Evolutionary conservation across 768 basidiomycete genomes (phyloP).

Genomic region (Pholiota molesta): DNA sequence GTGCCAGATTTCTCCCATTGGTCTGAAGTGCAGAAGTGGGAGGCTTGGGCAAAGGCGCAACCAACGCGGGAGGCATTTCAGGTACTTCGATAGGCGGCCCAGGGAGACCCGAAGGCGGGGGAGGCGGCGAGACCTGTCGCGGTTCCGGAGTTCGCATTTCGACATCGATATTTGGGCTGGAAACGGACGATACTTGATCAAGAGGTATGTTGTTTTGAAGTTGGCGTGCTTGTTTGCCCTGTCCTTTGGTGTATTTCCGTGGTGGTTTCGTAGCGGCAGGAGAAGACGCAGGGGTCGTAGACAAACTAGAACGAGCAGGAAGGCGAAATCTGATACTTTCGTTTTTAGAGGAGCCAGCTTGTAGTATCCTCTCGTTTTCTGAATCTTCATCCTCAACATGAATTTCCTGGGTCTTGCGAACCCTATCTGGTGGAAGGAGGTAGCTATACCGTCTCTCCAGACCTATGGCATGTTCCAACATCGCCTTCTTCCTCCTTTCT

Average conservation of each 20-base stretch:
- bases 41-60: background rate
- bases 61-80: background rate
- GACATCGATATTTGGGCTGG: constrained; percentile 18
- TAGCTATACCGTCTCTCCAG: constrained; percentile 76
- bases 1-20: constrained; percentile 4
- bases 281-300: constrained; percentile 25
- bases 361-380: constrained; percentile 19
- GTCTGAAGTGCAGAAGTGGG: background rate
- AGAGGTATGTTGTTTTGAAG: constrained; percentile 4
- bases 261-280: constrained; percentile 25
- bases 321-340: constrained; percentile 38
- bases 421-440: constrained; percentile 70
- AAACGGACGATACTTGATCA: constrained; percentile 8
- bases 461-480: constrained; percentile 67
- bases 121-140: constrained; percentile 1
- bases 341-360: constrained; percentile 20
- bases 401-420: constrained; percentile 37
- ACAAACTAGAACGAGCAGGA: constrained; percentile 28
- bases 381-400: constrained; percentile 24
- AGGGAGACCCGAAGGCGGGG: constrained; percentile 1
- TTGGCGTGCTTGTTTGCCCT: constrained; percentile 18
- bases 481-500: constrained; percentile 72
- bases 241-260: constrained; percentile 27
- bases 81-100: background rate
- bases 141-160: constrained; percentile 22